phyloP scores from a whole-genome alignment of 148 eudicot species.

The Rhododendron ferrugineum region DNA sequence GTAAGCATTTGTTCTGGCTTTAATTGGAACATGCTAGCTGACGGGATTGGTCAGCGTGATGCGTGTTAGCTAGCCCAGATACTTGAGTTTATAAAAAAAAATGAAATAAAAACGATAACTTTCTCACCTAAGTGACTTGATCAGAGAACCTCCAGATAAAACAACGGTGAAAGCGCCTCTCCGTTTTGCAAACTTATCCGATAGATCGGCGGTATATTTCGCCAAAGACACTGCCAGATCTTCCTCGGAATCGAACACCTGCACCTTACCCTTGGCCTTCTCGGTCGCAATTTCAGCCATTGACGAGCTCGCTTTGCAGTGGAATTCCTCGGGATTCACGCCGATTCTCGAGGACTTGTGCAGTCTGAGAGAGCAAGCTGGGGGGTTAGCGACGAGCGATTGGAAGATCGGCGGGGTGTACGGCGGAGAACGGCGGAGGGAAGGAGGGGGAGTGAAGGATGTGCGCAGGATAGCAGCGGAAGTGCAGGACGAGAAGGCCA shows the following conservation, averaged over 20 bases:
- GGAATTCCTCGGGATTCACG: not conserved
- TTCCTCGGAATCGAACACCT: conserved; percentile 48
- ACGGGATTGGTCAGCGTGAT: not conserved
- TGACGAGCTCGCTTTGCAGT: conserved; percentile 11
- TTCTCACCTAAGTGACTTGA: conserved; percentile 56
- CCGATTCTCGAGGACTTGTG: not conserved
- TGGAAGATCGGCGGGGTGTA: not conserved
- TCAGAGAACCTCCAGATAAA: conserved; percentile 81
- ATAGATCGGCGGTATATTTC: conserved; percentile 46
- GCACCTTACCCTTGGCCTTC: conserved; percentile 23
- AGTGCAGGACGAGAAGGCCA: conserved; percentile 6
- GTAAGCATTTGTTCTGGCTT: no score
- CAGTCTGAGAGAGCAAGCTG: not conserved
- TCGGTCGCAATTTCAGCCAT: conserved; percentile 25
- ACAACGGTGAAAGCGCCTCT: conserved; percentile 67
- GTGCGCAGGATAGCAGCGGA: conserved; percentile 8
- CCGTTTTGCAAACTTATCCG: conserved; percentile 36
- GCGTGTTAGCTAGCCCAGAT: not conserved
- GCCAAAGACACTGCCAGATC: conserved; percentile 50
- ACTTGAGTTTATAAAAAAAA: not conserved
- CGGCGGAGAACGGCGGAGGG: conserved; percentile 2
- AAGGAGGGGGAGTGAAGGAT: not conserved
- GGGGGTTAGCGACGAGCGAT: not conserved
- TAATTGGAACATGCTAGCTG: no score
- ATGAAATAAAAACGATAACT: not conserved